Percentiles rank a stretch among this genome's conserved stretches.
phyloP scores from a whole-genome alignment of 1,284 basidiomycete genomes.

The Ustilago lituana region DNA sequence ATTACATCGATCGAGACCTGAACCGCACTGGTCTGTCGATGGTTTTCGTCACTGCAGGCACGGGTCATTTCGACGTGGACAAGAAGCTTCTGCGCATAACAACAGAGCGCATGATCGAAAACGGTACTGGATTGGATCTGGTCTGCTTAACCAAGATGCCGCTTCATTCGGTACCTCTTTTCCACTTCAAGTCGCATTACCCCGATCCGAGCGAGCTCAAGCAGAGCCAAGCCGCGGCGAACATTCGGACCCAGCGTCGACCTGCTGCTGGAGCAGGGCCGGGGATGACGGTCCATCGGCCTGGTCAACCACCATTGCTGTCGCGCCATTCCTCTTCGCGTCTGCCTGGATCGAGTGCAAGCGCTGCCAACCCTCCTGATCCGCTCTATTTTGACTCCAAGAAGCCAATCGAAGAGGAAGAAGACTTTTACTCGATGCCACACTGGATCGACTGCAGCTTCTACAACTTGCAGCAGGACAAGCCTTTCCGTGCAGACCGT shows the following conservation, averaged over 20 bases:
- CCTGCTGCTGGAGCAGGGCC: constrained; percentile 26
- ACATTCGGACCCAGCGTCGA: constrained; percentile 19
- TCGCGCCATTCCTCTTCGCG: constrained; percentile 38
- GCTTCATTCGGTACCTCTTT: constrained; percentile 77
- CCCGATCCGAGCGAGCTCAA: constrained; percentile 42
- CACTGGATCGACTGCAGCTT: constrained; percentile 67
- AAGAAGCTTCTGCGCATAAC: constrained; percentile 90
- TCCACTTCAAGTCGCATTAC: constrained; percentile 61
- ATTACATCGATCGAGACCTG: constrained; percentile 94
- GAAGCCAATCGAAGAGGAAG: constrained; percentile 28
- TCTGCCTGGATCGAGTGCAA: constrained; percentile 4
- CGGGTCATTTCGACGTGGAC: constrained; percentile 90
- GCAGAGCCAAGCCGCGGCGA: constrained; percentile 12
- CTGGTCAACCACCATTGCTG: constrained; percentile 21
- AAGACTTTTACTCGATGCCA: constrained; percentile 62
- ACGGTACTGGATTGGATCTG: constrained; percentile 88
- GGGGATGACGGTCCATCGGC: constrained; percentile 28
- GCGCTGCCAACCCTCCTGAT: constrained; percentile 45
- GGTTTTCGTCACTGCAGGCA: constrained; percentile 89
- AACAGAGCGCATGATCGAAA: constrained; percentile 93
- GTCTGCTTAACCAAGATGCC: constrained; percentile 92
- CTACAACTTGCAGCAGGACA: constrained; percentile 66
- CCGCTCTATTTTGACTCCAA: constrained; percentile 59
- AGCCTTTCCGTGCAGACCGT: constrained; percentile 62
- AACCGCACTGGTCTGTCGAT: constrained; percentile 88